Conservation (phyloP, 257 asterid species). For the Sherardia arvensis region DNA sequence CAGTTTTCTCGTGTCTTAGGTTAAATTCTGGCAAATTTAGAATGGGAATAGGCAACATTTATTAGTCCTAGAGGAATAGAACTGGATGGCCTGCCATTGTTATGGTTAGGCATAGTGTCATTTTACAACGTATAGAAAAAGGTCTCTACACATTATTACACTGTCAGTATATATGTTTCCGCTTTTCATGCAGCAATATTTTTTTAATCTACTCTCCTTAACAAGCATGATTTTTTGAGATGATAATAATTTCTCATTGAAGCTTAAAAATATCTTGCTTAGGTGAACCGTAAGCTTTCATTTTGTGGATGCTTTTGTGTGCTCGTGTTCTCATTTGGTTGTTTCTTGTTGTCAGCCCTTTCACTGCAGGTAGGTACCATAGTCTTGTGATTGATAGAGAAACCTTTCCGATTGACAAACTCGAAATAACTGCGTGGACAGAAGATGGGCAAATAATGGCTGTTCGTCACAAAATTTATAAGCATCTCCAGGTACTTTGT, state of each 20-base stretch:
- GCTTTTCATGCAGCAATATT: neutral
- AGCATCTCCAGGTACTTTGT: slow-evolving; percentile 53
- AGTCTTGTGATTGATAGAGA: slow-evolving; percentile 92
- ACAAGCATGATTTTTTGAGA: neutral
- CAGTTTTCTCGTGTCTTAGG: neutral
- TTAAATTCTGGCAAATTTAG: neutral
- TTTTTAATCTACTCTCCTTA: neutral
- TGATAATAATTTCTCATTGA: neutral
- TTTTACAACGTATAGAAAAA: neutral
- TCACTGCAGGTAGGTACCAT: slow-evolving; percentile 91
- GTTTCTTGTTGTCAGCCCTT: slow-evolving; percentile 48
- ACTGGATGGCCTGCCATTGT: neutral
- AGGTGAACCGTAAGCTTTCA: neutral
- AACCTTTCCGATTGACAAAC: slow-evolving; percentile 61
- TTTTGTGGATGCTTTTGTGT: neutral
- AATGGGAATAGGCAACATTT: neutral
- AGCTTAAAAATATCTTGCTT: neutral
- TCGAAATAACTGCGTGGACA: slow-evolving; percentile 94
- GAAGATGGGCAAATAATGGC: slow-evolving; percentile 92
- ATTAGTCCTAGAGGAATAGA: neutral
- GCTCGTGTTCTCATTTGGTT: neutral
- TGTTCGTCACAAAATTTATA: slow-evolving; percentile 77
- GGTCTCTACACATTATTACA: neutral
- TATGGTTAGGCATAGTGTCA: neutral
- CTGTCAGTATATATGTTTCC: neutral